These are phyloP conservation scores for Myxozyma neglecta DNA, from an alignment of 805 yeast species.

Conservation along the genomic window DNA sequence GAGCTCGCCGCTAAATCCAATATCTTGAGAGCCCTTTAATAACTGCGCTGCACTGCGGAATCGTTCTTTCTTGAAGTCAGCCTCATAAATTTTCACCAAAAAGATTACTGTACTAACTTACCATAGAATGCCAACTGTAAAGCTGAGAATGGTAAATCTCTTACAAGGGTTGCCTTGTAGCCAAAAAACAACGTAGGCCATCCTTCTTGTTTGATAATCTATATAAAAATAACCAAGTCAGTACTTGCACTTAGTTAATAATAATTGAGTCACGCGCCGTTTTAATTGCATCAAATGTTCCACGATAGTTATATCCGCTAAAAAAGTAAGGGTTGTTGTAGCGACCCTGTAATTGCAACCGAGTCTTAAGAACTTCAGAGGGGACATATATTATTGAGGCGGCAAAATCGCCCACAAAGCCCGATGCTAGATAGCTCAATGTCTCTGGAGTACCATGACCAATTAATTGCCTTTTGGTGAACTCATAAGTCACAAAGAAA, in stretches of 20 bases:
- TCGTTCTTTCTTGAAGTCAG: conserved; percentile 10
- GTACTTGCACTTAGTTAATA: neutral
- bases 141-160: conserved; percentile 96
- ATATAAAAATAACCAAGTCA: neutral
- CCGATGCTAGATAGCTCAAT: conserved; percentile 74
- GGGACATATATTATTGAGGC: conserved; percentile 91
- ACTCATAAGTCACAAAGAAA: conserved; percentile 91
- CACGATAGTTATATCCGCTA: conserved; percentile 83
- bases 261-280: conserved; percentile 39
- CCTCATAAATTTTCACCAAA: neutral
- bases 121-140: conserved; percentile 95
- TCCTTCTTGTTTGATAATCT: conserved; percentile 69
- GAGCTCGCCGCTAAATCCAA: conserved; percentile 57
- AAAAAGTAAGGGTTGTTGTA: conserved; percentile 74
- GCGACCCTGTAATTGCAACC: conserved; percentile 89
- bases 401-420: conserved; percentile 90
- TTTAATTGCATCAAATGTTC: conserved; percentile 66
- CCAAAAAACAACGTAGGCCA: conserved; percentile 77
- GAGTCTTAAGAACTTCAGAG: conserved; percentile 87
- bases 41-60: conserved; percentile 42
- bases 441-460: conserved; percentile 72
- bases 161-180: conserved; percentile 85
- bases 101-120: conserved; percentile 37
- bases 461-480: conserved; percentile 68
- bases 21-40: conserved; percentile 36